Evolutionary conservation across 2,329 filamentous ascomycete genomes (phyloP).

Genomic region (Coniochaeta prunicola): DNA sequence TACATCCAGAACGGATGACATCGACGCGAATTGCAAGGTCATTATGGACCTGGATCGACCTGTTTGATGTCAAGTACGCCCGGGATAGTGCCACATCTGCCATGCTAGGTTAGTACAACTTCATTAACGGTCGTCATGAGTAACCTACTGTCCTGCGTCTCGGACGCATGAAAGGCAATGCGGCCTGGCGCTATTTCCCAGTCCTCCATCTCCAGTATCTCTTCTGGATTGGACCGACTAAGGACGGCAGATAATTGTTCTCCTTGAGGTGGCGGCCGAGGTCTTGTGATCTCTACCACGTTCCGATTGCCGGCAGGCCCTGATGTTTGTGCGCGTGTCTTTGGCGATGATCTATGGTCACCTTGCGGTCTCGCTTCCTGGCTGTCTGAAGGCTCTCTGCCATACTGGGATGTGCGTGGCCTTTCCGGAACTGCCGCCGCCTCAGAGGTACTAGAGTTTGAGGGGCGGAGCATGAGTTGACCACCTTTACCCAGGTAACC

Average conservation of each 20-base stretch:
- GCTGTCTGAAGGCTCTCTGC: background rate
- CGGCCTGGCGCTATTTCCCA: slow-evolving; percentile 28
- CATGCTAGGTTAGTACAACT: background rate
- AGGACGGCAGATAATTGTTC: slow-evolving; percentile 4
- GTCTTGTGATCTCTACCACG: background rate
- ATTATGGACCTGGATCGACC: slow-evolving; percentile 14
- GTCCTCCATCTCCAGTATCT: slow-evolving; percentile 25
- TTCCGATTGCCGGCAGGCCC: background rate
- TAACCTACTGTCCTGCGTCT: slow-evolving; percentile 12
- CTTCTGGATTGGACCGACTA: background rate
- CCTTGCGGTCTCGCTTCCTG: background rate
- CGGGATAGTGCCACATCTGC: slow-evolving; percentile 25
- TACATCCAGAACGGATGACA: slow-evolving; percentile 16
- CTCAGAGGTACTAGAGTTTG: background rate
- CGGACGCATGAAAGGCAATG: slow-evolving; percentile 10
- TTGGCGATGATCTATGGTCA: background rate
- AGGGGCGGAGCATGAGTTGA: background rate
- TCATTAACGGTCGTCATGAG: background rate
- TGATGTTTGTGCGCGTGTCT: background rate
- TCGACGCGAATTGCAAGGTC: slow-evolving; percentile 20
- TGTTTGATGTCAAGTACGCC: slow-evolving; percentile 18
- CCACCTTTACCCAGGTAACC: background rate
- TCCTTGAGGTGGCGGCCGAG: background rate
- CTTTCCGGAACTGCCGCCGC: background rate
- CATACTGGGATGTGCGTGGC: background rate